Evolutionary conservation across 257 asterid genomes (phyloP), one percentile per base, ranked within the genome.

Genomic region (Ilex asprella): DNA sequence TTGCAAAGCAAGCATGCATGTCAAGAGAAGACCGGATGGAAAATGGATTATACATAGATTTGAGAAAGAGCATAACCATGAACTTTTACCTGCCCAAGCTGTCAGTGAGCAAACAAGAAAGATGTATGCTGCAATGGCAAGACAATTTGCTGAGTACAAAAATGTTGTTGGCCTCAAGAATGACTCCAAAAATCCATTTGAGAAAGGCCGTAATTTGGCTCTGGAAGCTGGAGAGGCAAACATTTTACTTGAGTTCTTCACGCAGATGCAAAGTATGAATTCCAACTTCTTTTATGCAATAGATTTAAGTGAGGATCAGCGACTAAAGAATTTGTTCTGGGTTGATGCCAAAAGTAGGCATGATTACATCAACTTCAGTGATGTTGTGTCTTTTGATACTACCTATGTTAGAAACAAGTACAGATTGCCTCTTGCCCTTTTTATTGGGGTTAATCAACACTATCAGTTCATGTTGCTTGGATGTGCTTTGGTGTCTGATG

Each of bases 1-100:
- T 75, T 92, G 99, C 84, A 92, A 92, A 73, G 99, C 99, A n/a
- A 85, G 96, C 72, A 89, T 92, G 99, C 99, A 92, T 52, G 97
- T 92, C 49, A 92, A 92, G 88, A 82, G 97, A 78, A 84, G 91
- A 69, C 78, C 86, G 0, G 99, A 92, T 50, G 95, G 95, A 64
- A 92, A 89, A 70, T 92, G 99, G 99, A 83, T 82, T 43, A 92
- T 92, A 49, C 97, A 92, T 62, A 85, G 91, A 81, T 89, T 92
- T 65, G 96, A 86, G 83, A 92, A 89, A 81, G 94, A 83, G 64
- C 99, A 92, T 79, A 92, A 92, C 66, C 99, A 92, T 58, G 99
- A 89, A 56, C 80, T 92, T 10, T 74, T 89, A 58, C 99, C 97
- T 54, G 97, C 96, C 70, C 96, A 92, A 70, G 94, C 95, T 66